These are phyloP conservation scores for Nigrospora sphaerica DNA, from an alignment of 2,329 filamentous ascomycete genomes.

Conservation along the genomic window DNA sequence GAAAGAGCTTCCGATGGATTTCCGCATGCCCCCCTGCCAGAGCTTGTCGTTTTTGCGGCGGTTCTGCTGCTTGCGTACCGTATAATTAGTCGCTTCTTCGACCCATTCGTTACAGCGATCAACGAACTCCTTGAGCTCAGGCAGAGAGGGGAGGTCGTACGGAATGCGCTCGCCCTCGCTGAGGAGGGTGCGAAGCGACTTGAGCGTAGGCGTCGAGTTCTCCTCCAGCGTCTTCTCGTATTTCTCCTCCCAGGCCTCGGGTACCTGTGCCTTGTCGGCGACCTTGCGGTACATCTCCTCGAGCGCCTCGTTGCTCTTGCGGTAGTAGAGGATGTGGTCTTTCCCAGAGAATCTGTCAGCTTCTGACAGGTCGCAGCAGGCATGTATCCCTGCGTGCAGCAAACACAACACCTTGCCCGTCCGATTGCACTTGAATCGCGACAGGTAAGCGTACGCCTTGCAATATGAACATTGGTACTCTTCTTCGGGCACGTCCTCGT, in stretches of 20 bases:
- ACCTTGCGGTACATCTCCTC: conserved; percentile 64
- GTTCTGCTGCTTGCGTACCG: conserved; percentile 94
- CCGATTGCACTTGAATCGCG: conserved; percentile 78
- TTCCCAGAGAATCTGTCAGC: conserved; percentile 60
- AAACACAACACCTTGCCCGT: conserved; percentile 79
- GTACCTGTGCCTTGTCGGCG: conserved; percentile 76
- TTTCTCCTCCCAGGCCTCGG: conserved; percentile 86
- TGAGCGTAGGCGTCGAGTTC: conserved; percentile 76
- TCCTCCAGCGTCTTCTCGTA: conserved; percentile 79
- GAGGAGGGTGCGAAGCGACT: conserved; percentile 74
- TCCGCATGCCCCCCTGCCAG: conserved; percentile 68
- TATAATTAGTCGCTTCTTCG: conserved; percentile 93
- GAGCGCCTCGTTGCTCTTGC: conserved; percentile 68
- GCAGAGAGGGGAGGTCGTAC: conserved; percentile 76
- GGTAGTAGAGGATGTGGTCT: conserved; percentile 70
- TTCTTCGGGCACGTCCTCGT: conserved; percentile 77
- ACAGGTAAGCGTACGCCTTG: conserved; percentile 87
- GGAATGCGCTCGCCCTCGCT: conserved; percentile 95
- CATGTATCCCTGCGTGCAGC: conserved; percentile 68
- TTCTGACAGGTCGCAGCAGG: conserved; percentile 69
- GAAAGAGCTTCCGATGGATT: conserved; percentile 49
- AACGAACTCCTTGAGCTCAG: conserved; percentile 80
- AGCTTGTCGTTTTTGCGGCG: conserved; percentile 89
- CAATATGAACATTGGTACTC: conserved; percentile 89
- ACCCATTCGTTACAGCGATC: conserved; percentile 97